Evolutionary conservation across 768 basidiomycete genomes (phyloP).

Genomic region (Clitopilus hobsonii): DNA sequence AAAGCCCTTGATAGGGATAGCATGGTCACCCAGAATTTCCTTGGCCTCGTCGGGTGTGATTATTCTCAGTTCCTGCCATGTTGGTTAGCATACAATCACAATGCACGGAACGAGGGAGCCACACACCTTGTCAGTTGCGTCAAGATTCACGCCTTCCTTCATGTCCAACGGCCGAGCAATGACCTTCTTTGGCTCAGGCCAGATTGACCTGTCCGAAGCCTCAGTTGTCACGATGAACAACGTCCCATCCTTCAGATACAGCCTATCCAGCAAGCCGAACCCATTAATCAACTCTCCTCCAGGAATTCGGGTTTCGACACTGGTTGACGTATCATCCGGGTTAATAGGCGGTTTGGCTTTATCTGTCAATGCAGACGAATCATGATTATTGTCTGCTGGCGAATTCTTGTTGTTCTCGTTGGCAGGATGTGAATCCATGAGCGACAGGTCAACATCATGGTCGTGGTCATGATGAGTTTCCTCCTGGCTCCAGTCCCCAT

Average conservation of each 20-base stretch:
- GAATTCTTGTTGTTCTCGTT: too few relatives aligned
- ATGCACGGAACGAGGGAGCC: neutral
- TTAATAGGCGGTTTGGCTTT: neutral
- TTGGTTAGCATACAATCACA: neutral
- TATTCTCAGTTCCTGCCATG: constrained; percentile 14
- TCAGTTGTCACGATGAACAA: constrained; percentile 56
- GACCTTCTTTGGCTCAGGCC: constrained; percentile 44
- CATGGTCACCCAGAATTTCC: constrained; percentile 11
- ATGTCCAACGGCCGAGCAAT: constrained; percentile 24
- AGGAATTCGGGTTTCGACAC: constrained; percentile 22
- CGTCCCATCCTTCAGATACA: constrained; percentile 75
- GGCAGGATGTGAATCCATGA: neutral
- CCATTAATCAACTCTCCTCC: constrained; percentile 45
- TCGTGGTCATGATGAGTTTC: neutral
- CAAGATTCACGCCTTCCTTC: constrained; percentile 14
- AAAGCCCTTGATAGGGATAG: constrained; percentile 12
- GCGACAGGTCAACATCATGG: neutral
- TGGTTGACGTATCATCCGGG: constrained; percentile 4
- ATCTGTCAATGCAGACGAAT: neutral
- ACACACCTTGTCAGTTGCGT: constrained; percentile 25
- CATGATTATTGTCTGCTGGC: neutral
- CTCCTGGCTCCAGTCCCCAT: neutral
- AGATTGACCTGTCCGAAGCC: constrained; percentile 19
- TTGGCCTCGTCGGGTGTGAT: constrained; percentile 11
- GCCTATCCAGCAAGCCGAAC: constrained; percentile 68